A percentile compares a stretch with the other conserved stretches of the same genome.
These are phyloP conservation scores for Nicotiana paniculata DNA, from an alignment of 257 asterid species.

Conservation along the genomic window DNA sequence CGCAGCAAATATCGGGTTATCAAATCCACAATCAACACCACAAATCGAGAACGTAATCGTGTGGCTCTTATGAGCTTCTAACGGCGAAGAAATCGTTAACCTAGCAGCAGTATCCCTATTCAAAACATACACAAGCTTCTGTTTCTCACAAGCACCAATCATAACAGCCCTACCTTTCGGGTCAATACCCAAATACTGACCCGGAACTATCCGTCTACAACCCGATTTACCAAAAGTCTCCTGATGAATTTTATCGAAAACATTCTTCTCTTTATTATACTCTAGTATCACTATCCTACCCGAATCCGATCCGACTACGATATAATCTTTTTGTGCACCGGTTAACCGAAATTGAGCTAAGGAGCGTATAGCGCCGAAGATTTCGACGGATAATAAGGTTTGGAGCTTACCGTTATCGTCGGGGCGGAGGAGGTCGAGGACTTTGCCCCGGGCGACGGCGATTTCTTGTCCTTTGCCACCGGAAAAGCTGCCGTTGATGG, in stretches of 20 bases:
- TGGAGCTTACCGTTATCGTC: conserved; percentile 94
- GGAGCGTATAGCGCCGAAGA: conserved; percentile 91
- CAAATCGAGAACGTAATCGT: conserved; percentile 75
- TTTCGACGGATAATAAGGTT: conserved; percentile 77
- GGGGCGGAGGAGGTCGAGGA: conserved; percentile 92
- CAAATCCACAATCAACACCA: conserved; percentile 89
- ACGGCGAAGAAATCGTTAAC: conserved; percentile 85
- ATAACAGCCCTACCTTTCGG: conserved; percentile 99
- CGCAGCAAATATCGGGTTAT: conserved; percentile 93
- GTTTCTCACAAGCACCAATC: conserved; percentile 97
- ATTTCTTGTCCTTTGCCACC: conserved; percentile 91
- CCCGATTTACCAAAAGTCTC: conserved; percentile 97
- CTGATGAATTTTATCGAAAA: conserved; percentile 85
- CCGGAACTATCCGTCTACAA: conserved; percentile 92
- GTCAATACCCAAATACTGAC: conserved; percentile 88
- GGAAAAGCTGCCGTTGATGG: conserved; percentile 93
- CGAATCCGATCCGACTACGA: conserved; percentile 94
- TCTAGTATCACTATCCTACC: conserved; percentile 86
- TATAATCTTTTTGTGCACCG: conserved; percentile 86
- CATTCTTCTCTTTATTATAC: conserved; percentile 77
- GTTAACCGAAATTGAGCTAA: conserved; percentile 92
- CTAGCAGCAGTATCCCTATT: conserved; percentile 97
- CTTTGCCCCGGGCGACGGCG: conserved; percentile 88
- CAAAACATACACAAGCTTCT: conserved; percentile 95
- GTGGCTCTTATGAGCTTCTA: conserved; percentile 97